These are phyloP conservation scores for Nitzschia putrida DNA, from an alignment of 108 stramenopile genomes.

Conservation along the genomic window DNA sequence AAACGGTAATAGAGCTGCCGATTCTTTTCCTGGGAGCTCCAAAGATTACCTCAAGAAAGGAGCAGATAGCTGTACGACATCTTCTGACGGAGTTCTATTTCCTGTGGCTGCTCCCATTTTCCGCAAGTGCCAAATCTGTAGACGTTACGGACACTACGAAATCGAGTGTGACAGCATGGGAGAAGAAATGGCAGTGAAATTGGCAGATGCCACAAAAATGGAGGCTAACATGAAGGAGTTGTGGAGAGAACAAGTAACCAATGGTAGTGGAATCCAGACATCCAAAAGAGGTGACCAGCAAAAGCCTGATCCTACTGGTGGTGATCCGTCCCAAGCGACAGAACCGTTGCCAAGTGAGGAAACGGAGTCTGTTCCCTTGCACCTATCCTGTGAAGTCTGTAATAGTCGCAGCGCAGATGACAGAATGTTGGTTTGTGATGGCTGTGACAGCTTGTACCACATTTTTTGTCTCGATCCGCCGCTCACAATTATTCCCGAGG, in stretches of 20 bases:
- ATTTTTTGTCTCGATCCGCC: conserved; percentile 57
- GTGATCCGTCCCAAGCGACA: background rate
- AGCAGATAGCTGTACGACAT: background rate
- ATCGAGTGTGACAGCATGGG: conserved; percentile 44
- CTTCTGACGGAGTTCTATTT: background rate
- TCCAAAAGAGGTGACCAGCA: background rate
- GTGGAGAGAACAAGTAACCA: background rate
- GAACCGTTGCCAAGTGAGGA: too few relatives aligned
- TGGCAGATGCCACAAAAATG: background rate
- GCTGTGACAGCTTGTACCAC: conserved; percentile 68
- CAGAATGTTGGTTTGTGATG: conserved; percentile 63
- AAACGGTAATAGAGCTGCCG: too few relatives aligned
- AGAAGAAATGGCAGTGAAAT: conserved; percentile 4
- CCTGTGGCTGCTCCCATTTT: conserved; percentile 8
- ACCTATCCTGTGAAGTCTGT: conserved; percentile 43
- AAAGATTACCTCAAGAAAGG: background rate
- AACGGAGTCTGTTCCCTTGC: background rate
- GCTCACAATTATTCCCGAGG: conserved; percentile 56
- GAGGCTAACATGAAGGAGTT: background rate
- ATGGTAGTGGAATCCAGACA: too few relatives aligned
- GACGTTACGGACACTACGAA: conserved; percentile 60
- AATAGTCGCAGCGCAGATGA: conserved; percentile 15
- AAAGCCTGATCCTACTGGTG: background rate
- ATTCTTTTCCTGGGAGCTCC: too few relatives aligned
- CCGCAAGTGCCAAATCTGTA: conserved; percentile 47